Evolutionary conservation across 2,329 filamentous ascomycete species (phyloP), one percentile per base, ranked within the genome.

Genomic region (Fusarium sp.): DNA sequence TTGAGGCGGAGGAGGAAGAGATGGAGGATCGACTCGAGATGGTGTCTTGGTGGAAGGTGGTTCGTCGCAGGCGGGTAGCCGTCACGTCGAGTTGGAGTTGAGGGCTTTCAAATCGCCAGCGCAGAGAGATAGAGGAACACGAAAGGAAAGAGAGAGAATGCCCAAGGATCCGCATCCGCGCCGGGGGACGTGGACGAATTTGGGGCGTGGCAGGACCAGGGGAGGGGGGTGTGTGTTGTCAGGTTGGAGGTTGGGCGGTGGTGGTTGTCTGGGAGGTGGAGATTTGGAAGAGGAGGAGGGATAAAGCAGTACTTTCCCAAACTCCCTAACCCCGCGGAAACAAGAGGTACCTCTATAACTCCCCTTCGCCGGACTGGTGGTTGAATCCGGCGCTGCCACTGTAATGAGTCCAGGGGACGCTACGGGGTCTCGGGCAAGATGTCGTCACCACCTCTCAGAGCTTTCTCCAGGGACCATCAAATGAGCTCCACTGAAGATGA

Each of bases 101-200:
- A 59, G 57, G 58, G 66, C 56, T 67, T 73, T 73, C 64, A 68
- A 69, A 73, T 71, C 71, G 63, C 76, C 73, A 76, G 76, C 76
- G 73, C 71, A 78, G 34, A 77, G 73, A 47, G 27, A 47, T 69
- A 78, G 34, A 77, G 71, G 40, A 67, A 72, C 71, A 66, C 73
- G 70, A 70, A 61, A 73, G 64, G 67, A 75, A 66, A 77, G 69
- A 76, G 71, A 72, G 56, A 42, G 58, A 71, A 68, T 29, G 52
- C 50, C 60, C 66, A 57, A 62, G 62, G 70, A 69, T 78, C 76
- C 75, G 76, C 74, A 78, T 77, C 70, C 69, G 73, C 69, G 68
- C 71, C 63, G 62, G 70, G 70, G 72, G 73, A 78, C 71, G 76
- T 78, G 76, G 75, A 76, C 70, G 72, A 76, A 60, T 69, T 75